Conservation (phyloP, 108 stramenopile genomes). For the Heterococcus sp. region DNA sequence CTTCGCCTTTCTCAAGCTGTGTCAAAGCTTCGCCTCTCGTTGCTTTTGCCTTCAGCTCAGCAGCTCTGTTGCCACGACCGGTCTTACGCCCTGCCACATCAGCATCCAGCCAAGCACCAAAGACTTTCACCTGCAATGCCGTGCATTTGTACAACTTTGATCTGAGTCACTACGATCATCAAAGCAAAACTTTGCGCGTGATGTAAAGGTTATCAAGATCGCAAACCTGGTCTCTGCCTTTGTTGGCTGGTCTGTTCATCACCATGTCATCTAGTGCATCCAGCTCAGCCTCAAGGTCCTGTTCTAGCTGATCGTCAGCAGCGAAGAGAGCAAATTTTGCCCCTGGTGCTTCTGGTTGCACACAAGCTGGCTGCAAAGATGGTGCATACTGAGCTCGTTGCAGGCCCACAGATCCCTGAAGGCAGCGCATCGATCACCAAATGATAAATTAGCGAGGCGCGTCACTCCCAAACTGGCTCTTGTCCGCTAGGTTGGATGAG, state of each 20-base stretch:
- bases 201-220: not conserved
- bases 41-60: slow-evolving; percentile 10
- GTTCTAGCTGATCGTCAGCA: too few relatives aligned
- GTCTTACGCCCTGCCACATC: slow-evolving; percentile 33
- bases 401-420: too few relatives aligned
- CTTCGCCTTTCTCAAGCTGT: slow-evolving; percentile 16
- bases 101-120: slow-evolving; percentile 37
- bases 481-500: too few relatives aligned
- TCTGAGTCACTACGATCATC: not conserved
- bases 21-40: slow-evolving; percentile 13
- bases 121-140: slow-evolving; percentile 19
- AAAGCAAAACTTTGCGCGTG: not conserved
- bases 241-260: slow-evolving; percentile 19
- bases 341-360: too few relatives aligned
- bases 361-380: too few relatives aligned
- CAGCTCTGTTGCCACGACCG: slow-evolving; percentile 20
- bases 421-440: too few relatives aligned
- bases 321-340: not conserved
- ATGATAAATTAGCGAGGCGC: too few relatives aligned
- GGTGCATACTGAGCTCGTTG: too few relatives aligned
- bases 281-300: slow-evolving; percentile 4
- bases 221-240: slow-evolving; percentile 5
- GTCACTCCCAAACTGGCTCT: too few relatives aligned
- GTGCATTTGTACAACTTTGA: not conserved
- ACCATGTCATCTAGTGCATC: slow-evolving; percentile 28